Evolutionary conservation across 805 yeast species (phyloP).

Genomic region (Blastobotrys robertii): DNA sequence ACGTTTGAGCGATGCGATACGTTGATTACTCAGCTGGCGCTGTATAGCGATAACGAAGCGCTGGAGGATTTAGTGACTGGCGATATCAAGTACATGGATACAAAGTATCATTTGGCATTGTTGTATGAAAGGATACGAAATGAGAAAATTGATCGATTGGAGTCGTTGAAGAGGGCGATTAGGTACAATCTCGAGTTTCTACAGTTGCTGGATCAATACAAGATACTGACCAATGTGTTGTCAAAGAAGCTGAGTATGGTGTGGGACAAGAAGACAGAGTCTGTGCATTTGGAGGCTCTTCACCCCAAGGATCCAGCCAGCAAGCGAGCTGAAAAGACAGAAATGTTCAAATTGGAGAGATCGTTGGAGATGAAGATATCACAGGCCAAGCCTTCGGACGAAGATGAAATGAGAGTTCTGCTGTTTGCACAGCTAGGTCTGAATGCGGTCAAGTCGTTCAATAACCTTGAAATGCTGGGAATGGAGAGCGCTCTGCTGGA

Average conservation of each 20-base stretch:
- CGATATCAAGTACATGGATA: constrained; percentile 48
- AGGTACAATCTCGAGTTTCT: constrained; percentile 20
- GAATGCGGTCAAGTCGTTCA: constrained; percentile 44
- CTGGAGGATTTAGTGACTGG: constrained; percentile 58
- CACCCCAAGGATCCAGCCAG: constrained; percentile 28
- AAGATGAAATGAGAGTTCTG: constrained; percentile 50
- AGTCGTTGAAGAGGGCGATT: constrained; percentile 13
- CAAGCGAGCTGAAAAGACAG: constrained; percentile 64
- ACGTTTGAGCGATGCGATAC: constrained; percentile 37
- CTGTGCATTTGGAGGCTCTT: constrained; percentile 6
- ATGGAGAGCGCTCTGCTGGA: constrained; percentile 61
- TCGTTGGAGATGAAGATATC: constrained; percentile 28
- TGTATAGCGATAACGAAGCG: constrained; percentile 66
- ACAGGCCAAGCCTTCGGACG: constrained; percentile 35
- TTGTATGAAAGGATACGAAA: constrained; percentile 24
- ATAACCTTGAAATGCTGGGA: constrained; percentile 44
- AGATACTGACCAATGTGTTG: constrained; percentile 12
- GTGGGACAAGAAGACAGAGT: neutral
- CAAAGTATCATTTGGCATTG: constrained; percentile 51
- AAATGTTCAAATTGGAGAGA: constrained; percentile 51
- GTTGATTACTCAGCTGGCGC: constrained; percentile 37
- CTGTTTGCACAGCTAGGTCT: constrained; percentile 47
- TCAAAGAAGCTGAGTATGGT: constrained; percentile 9
- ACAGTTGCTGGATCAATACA: constrained; percentile 15
- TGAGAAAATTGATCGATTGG: constrained; percentile 11